phyloP scores from a whole-genome alignment of 139 green algal species.

The Chlorella sorokiniana region DNA sequence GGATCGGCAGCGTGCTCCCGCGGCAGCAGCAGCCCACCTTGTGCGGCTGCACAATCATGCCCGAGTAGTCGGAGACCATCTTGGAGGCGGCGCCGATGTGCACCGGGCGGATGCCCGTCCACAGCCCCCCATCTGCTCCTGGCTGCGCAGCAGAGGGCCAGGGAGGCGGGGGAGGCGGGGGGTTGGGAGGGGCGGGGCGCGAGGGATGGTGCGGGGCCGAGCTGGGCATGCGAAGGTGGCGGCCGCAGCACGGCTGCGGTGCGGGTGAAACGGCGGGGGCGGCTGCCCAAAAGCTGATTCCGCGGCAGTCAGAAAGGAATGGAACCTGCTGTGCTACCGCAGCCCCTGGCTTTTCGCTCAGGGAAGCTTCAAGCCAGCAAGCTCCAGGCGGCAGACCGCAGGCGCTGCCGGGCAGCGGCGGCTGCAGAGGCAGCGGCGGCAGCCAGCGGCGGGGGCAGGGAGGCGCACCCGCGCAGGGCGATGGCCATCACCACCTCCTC shows the following conservation, averaged over 20 bases:
- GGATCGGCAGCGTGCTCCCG: no score
- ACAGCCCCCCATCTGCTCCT: constrained; percentile 84
- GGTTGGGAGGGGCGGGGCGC: neutral
- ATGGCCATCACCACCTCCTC: constrained; percentile 98
- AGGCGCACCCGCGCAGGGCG: constrained; percentile 70
- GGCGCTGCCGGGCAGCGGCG: neutral
- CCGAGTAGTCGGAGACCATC: constrained; percentile 94
- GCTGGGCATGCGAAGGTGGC: no score
- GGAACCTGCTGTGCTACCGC: no score
- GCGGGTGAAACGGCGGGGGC: no score
- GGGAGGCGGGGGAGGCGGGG: neutral
- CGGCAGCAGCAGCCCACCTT: constrained; percentile 64
- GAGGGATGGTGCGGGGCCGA: neutral
- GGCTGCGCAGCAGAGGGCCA: no score
- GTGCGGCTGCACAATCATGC: constrained; percentile 96
- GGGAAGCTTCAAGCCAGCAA: no score
- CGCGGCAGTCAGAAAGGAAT: no score
- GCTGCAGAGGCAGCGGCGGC: neutral
- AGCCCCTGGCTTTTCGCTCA: no score
- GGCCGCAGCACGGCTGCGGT: no score
- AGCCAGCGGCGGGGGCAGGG: neutral
- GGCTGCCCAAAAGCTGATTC: no score
- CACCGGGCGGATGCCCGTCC: constrained; percentile 89
- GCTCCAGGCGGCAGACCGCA: no score
- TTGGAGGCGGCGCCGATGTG: constrained; percentile 86